Evolutionary conservation across 2,329 filamentous ascomycete genomes (phyloP).

Genomic region (Penicillium thymicola): DNA sequence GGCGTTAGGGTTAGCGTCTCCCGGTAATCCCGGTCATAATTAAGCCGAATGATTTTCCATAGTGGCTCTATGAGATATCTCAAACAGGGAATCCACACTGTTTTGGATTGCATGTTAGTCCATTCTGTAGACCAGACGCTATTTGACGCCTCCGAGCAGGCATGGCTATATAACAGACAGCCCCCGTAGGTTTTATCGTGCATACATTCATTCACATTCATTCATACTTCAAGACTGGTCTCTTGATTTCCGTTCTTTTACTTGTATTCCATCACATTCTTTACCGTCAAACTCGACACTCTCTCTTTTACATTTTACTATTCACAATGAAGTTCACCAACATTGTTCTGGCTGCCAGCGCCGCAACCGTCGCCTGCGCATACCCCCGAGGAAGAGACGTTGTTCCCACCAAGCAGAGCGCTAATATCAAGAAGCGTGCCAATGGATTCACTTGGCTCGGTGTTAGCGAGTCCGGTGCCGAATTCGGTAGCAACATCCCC

Average conservation of each 20-base stretch:
- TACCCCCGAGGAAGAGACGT: slow-evolving; percentile 16
- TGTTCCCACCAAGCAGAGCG: slow-evolving; percentile 20
- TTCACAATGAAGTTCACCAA: slow-evolving; percentile 32
- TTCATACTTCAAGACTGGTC: slow-evolving; percentile 23
- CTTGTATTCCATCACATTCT: slow-evolving; percentile 13
- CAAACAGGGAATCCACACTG: slow-evolving; percentile 15
- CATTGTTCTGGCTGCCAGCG: slow-evolving; percentile 29
- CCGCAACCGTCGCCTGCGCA: slow-evolving; percentile 27
- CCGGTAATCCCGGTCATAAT: slow-evolving; percentile 6
- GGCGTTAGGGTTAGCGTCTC: slow-evolving; percentile 1
- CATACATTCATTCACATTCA: slow-evolving; percentile 16
- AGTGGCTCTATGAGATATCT: not conserved
- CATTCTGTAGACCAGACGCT: not conserved
- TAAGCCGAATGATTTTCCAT: not conserved
- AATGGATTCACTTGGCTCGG: slow-evolving; percentile 28
- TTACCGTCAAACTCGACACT: slow-evolving; percentile 23
- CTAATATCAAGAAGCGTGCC: slow-evolving; percentile 23
- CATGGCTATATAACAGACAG: slow-evolving; percentile 11
- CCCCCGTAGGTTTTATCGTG: not conserved
- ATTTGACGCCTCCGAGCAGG: slow-evolving; percentile 2
- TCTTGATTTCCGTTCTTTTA: slow-evolving; percentile 20
- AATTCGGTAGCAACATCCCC: slow-evolving; percentile 14
- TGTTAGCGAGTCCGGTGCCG: slow-evolving; percentile 19
- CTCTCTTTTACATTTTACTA: slow-evolving; percentile 22
- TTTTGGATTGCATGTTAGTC: slow-evolving; percentile 12